These are phyloP conservation scores for Fraxinus albicans DNA, from an alignment of 305 asterid genomes.

Conservation along the genomic window DNA sequence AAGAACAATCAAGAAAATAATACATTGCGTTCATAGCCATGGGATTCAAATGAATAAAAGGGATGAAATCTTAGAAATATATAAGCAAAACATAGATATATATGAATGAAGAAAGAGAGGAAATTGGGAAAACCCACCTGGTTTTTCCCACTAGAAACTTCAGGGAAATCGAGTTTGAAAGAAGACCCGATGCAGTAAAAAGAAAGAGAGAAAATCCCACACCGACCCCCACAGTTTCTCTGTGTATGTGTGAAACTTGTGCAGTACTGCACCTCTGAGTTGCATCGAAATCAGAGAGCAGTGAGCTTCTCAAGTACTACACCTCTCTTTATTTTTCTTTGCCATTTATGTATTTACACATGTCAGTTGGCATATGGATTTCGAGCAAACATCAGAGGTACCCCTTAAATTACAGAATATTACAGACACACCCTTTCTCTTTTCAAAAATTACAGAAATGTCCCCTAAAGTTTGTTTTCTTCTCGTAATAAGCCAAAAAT, in stretches of 20 bases:
- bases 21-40: background rate
- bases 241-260: background rate
- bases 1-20: slow-evolving; percentile 25
- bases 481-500: background rate
- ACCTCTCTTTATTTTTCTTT: slow-evolving; percentile 24
- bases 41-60: background rate
- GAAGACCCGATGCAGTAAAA: slow-evolving; percentile 34
- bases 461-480: background rate
- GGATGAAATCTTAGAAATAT: background rate
- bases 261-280: slow-evolving; percentile 31
- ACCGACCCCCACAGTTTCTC: slow-evolving; percentile 24
- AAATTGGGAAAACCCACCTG: slow-evolving; percentile 48
- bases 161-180: slow-evolving; percentile 30
- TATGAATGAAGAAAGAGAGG: background rate
- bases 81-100: background rate
- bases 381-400: background rate
- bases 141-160: slow-evolving; percentile 39
- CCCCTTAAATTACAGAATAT: background rate
- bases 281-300: slow-evolving; percentile 69
- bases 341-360: slow-evolving; percentile 10
- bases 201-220: slow-evolving; percentile 12
- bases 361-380: background rate
- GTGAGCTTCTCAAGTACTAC: slow-evolving; percentile 65
- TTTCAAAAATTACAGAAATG: background rate
- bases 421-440: background rate